Base-by-base conservation (phyloP, 208 protist species). In the Acanthamoeba culbertsoni region DNA sequence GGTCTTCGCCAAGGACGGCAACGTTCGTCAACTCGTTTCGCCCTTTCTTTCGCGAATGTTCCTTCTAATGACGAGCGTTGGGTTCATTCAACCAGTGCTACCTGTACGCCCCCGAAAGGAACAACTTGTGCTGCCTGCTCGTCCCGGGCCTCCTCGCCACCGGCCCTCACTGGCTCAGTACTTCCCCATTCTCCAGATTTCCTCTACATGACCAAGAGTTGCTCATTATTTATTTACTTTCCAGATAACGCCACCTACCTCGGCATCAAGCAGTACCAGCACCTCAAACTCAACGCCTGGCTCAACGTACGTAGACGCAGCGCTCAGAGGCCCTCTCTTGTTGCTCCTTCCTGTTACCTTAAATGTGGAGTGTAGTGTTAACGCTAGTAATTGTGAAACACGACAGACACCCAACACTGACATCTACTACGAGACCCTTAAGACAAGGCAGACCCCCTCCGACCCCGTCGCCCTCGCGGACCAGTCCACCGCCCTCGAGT, bases 51-150 rank as follows among this genome's bases (percentile, higher is more conserved):
- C 14, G 14, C 26, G 31, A 33, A 10, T 63, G 23, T 63, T 75
- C 5, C 8, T 42, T 75, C 31, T 75, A 18, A 26, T 43, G 8
- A 3, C 23, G 14, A 7, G 16, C 26, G 63, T 14, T 75, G 8
- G 63, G 8, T 37, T 75, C 28, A 42, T 62, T 75, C 37, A n/a
- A n/a, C n/a, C 68, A 79, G 68, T 79, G 68, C 37, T 79, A 79
- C 35, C 68, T 79, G 68, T 79, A 48, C 37, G 68, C 68, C 37
- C 68, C 68, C 37, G 68, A 79, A 20, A 7, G 37, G 2, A 79
- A 79, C 68, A 79, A 79, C 42, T 40, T 79, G 1, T 79, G 68
- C 68, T 79, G 68, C 68, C 68, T 79, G 37, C 68, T 79, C 68
- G 31, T 31, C 4, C 68, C 68, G 2, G 33, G 40, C 68, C 68